Conservation (phyloP, 129 eudicot species). For the Mikania micrantha region DNA sequence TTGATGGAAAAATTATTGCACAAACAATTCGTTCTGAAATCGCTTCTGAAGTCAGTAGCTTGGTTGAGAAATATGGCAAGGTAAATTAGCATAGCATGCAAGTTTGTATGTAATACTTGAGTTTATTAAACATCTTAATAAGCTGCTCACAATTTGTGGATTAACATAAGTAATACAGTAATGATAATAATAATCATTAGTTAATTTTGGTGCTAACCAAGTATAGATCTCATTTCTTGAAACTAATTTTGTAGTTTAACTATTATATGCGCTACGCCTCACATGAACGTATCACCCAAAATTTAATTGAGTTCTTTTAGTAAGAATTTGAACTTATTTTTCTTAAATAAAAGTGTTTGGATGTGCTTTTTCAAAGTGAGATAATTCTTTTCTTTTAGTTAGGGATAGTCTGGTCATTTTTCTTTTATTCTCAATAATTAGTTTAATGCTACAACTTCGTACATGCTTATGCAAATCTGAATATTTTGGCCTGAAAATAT, state of each 20-base stretch:
- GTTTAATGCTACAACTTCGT: not conserved
- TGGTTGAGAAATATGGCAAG: constrained; percentile 68
- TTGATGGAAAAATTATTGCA: constrained; percentile 83
- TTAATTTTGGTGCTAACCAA: not conserved
- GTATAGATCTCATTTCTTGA: not conserved
- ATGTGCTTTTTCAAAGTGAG: not conserved
- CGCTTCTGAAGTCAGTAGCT: constrained; percentile 55
- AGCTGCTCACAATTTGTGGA: not conserved
- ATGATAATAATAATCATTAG: not conserved
- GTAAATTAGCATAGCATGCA: constrained; percentile 18
- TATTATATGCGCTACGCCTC: not conserved
- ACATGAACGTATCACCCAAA: not conserved
- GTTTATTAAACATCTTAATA: not conserved
- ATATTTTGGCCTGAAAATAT: not conserved
- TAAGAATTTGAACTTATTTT: no score
- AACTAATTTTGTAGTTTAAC: not conserved
- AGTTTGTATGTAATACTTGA: not conserved
- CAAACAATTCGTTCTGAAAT: constrained; percentile 87
- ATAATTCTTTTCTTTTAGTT: not conserved
- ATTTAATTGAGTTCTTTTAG: not conserved
- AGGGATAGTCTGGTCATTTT: not conserved
- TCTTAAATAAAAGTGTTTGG: not conserved
- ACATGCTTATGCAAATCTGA: not conserved
- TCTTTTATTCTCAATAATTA: not conserved
- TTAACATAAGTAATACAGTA: not conserved